Conservation (phyloP, 257 asterid genomes). For the Solanum virginianum region DNA sequence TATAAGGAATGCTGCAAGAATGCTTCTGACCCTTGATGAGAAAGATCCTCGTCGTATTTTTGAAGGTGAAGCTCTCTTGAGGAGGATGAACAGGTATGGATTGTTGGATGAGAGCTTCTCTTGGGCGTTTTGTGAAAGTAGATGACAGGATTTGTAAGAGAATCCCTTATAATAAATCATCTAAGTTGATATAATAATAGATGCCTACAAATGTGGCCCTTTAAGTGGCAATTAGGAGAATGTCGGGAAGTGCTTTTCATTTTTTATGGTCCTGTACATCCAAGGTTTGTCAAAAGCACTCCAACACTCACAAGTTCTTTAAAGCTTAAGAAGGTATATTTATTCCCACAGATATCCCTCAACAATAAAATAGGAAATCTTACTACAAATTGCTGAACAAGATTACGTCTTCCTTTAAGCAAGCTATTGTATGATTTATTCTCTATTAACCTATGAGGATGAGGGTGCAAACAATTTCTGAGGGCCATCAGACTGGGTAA, state of each 20-base stretch:
- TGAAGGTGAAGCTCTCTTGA: constrained; percentile 82
- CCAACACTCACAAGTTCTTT: neutral
- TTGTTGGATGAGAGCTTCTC: constrained; percentile 48
- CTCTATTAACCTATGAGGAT: neutral
- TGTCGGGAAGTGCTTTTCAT: neutral
- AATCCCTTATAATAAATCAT: neutral
- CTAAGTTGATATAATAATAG: neutral
- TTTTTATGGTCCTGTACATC: neutral
- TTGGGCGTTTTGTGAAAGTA: neutral
- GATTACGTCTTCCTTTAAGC: neutral
- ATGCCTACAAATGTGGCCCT: neutral
- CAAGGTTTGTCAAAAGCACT: neutral
- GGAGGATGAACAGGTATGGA: constrained; percentile 79
- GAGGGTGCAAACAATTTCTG: no score
- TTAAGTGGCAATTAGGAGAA: neutral
- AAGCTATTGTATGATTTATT: neutral
- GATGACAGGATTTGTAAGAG: neutral
- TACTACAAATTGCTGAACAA: neutral
- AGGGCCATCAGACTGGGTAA: no score
- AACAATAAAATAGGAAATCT: no score
- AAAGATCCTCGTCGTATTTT: constrained; percentile 76
- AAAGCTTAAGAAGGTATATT: neutral
- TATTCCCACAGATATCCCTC: neutral
- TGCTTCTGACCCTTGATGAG: constrained; percentile 71
- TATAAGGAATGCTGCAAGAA: constrained; percentile 66